phyloP scores from a whole-genome alignment of 1,139 yeast genomes.

The Candida sanyaensis region DNA sequence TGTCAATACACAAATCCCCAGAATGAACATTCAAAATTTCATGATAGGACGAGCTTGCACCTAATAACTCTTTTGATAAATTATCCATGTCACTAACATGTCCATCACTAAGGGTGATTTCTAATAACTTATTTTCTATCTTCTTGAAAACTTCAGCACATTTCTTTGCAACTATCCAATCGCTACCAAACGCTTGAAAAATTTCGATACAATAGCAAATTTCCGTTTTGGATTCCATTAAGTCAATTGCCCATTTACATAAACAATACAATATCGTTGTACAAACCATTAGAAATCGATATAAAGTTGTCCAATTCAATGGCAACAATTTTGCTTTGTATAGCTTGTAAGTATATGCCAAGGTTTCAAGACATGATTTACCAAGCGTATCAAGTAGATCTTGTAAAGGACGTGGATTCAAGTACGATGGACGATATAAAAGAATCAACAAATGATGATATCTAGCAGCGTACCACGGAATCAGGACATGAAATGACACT shows the following conservation, averaged over 20 bases:
- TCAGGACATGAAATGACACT: slow-evolving; percentile 38
- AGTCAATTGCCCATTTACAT: slow-evolving; percentile 46
- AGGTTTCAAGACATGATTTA: slow-evolving; percentile 38
- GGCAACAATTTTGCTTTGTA: slow-evolving; percentile 45
- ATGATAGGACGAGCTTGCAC: slow-evolving; percentile 45
- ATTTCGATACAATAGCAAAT: slow-evolving; percentile 47
- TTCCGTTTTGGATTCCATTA: slow-evolving; percentile 44
- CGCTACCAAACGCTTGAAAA: slow-evolving; percentile 43
- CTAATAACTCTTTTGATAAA: slow-evolving; percentile 38
- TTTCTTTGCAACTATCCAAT: slow-evolving; percentile 47
- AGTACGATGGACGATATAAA: slow-evolving; percentile 48
- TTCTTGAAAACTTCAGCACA: slow-evolving; percentile 45
- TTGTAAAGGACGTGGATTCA: slow-evolving; percentile 43
- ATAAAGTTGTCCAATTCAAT: slow-evolving; percentile 49
- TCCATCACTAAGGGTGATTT: slow-evolving; percentile 33
- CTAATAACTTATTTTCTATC: slow-evolving; percentile 40
- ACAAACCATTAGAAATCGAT: slow-evolving; percentile 45
- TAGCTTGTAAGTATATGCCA: slow-evolving; percentile 42
- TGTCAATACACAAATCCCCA: slow-evolving; percentile 31
- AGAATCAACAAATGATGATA: slow-evolving; percentile 45
- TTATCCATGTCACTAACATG: slow-evolving; percentile 38
- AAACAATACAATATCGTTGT: slow-evolving; percentile 47
- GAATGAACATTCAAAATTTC: slow-evolving; percentile 44
- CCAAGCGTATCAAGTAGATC: slow-evolving; percentile 38
- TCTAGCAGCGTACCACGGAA: slow-evolving; percentile 48